Base-by-base conservation (phyloP, 1,284 basidiomycete genomes). In the Malassezia yamatoensis region DNA sequence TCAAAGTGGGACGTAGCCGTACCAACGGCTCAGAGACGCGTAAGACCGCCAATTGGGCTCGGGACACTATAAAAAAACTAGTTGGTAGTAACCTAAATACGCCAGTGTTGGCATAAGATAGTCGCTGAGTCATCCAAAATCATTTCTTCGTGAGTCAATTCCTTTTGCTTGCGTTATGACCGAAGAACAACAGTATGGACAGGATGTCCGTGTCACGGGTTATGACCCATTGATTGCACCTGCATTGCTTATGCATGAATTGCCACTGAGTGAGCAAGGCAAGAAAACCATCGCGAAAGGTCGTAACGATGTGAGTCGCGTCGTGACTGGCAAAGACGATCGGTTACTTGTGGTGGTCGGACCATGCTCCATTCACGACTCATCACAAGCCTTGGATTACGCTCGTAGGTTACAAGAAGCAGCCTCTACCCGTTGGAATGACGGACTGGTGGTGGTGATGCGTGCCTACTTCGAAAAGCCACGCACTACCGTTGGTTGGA, bases 351-450 rank as follows among this genome's bases (percentile, higher is more conserved):
- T 75, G 38, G 67, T 75, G 16, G 74, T 75, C 60, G 93, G 93
- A 4, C 93, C 93, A 16, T 98, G 93, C 80, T 93, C 88, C 3
- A 94, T 98, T 64, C 93, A 98, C 77, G 87, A 84, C 32, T 78
- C 88, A 4, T 83, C 85, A 46, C 87, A 91, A 75, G 91, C 93
- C 3, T 77, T 90, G 59, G 87, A 90, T 74, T 98, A 98, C 75
- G 91, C 90, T 33, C 78, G 79, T 32, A 53, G 63, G 38, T 62
- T 72, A 57, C 61, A 65, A 42, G 63, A 57, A 18, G 59, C 58
- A 11, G 65, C 63, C 41, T 51, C 58, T 7, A 62, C 85, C 74
- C 56, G 59, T 38, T 81, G 86, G 34, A 80, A 84, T 12, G 83
- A 81, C 77, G 79, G 93, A 67, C 80, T 96, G 45, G 81, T 89